Evolutionary conservation across 345 rosid species (phyloP).

Genomic region (Gossypium mustelinum): DNA sequence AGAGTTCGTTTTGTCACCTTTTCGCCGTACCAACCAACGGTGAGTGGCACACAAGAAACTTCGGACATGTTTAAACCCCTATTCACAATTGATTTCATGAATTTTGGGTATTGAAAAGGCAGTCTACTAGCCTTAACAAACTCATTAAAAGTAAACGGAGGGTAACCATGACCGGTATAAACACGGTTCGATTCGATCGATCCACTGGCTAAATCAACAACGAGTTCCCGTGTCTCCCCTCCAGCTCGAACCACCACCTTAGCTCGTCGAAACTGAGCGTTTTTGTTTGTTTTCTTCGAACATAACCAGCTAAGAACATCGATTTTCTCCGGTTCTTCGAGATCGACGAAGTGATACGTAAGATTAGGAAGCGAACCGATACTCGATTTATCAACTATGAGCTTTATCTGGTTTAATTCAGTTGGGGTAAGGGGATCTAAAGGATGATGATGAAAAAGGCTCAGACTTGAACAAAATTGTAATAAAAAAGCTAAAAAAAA

Average conservation of each 20-base stretch:
- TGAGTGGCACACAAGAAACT: constrained; percentile 64
- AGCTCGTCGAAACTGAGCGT: constrained; percentile 43
- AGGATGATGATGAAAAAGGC: constrained; percentile 43
- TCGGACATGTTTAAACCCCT: constrained; percentile 53
- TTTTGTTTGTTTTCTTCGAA: constrained; percentile 11
- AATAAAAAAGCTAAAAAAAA: constrained; percentile 31
- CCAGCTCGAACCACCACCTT: constrained; percentile 49
- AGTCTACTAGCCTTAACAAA: constrained; percentile 41
- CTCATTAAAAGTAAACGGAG: constrained; percentile 53
- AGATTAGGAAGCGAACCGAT: constrained; percentile 38
- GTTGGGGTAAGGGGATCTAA: constrained; percentile 55
- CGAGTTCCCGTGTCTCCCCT: constrained; percentile 47
- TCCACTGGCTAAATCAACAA: constrained; percentile 38
- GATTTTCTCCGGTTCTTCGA: constrained; percentile 69
- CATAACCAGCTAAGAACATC: constrained; percentile 52
- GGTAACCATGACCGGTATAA: constrained; percentile 55
- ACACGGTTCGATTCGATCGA: constrained; percentile 32
- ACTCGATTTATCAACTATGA: constrained; percentile 37
- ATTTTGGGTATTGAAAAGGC: constrained; percentile 41
- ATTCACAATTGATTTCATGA: constrained; percentile 36
- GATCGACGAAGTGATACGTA: constrained; percentile 59
- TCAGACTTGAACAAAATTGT: constrained; percentile 20
- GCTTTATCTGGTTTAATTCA: constrained; percentile 51
- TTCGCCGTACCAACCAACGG: constrained; percentile 79
- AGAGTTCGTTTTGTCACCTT: constrained; percentile 39